Conservation (phyloP, 2,329 filamentous ascomycete genomes). For the Calonectria honghensis region DNA sequence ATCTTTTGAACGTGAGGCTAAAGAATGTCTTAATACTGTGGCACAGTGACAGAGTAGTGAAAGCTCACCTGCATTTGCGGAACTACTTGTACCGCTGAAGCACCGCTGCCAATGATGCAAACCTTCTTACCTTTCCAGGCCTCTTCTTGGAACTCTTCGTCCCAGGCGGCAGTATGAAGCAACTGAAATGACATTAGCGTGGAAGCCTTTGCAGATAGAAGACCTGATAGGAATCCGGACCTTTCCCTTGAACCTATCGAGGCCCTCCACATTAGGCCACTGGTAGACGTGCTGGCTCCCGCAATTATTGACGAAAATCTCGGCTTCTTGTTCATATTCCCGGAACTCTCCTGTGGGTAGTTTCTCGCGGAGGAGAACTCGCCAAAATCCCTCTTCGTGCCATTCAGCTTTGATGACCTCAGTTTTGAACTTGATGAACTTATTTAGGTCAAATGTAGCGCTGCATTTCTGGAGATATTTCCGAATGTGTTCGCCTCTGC, state of each 20-base stretch:
- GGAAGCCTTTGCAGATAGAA: too few species aligned
- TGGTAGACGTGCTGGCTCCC: slow-evolving; percentile 3
- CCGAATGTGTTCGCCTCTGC: background rate
- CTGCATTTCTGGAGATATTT: background rate
- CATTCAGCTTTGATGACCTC: background rate
- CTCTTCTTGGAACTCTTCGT: background rate
- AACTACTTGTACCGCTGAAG: slow-evolving; percentile 1
- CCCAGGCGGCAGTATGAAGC: background rate
- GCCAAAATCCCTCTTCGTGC: slow-evolving; percentile 1
- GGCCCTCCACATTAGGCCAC: background rate
- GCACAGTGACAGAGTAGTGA: too few species aligned
- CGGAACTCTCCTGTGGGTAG: background rate
- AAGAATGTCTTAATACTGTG: background rate
- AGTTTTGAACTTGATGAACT: background rate
- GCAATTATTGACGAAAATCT: background rate
- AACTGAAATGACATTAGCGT: background rate
- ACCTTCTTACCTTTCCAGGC: background rate
- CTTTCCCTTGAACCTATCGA: slow-evolving; percentile 1
- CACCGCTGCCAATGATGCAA: slow-evolving; percentile 5
- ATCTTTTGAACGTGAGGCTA: background rate
- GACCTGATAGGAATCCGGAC: background rate
- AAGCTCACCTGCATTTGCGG: slow-evolving; percentile 1
- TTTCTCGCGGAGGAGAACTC: background rate
- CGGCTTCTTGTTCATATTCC: slow-evolving; percentile 4
- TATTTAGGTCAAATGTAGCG: background rate